Conservation (phyloP, 2,329 filamentous ascomycete species). For the Colletotrichum tropicicola region DNA sequence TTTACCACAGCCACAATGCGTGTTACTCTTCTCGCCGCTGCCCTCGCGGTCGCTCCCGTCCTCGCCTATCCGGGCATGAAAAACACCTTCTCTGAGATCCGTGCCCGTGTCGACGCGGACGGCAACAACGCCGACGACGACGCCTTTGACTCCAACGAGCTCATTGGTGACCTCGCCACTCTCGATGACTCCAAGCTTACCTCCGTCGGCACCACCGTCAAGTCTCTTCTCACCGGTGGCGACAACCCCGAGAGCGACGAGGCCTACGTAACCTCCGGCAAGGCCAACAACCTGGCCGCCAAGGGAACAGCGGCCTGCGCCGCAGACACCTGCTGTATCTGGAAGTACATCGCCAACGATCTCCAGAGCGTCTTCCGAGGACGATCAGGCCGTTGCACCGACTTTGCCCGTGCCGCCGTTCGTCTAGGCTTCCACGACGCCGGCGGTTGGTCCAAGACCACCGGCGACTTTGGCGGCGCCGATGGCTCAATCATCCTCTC, state of each 20-base stretch:
- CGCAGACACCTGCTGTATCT: constrained; percentile 53
- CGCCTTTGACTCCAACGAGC: constrained; percentile 18
- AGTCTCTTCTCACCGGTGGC: constrained; percentile 44
- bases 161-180: constrained; percentile 48
- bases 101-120: constrained; percentile 23
- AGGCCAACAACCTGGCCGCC: constrained; percentile 27
- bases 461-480: constrained; percentile 48
- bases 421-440: constrained; percentile 59
- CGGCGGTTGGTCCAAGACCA: constrained; percentile 50
- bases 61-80: constrained; percentile 32
- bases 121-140: constrained; percentile 8
- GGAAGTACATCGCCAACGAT: constrained; percentile 51
- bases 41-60: constrained; percentile 24
- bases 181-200: constrained; percentile 42
- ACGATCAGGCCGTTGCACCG: constrained; percentile 49
- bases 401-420: constrained; percentile 52
- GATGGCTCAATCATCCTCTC: constrained; percentile 54
- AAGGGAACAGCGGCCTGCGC: constrained; percentile 40
- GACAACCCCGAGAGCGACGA: constrained; percentile 37
- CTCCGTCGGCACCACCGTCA: constrained; percentile 45
- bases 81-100: constrained; percentile 31
- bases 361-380: constrained; percentile 46
- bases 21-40: constrained; percentile 18
- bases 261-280: constrained; percentile 13
- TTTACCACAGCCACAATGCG: constrained; percentile 35